Evolutionary conservation across 495 filamentous ascomycete species (phyloP).

Genomic region (Podospora conica): DNA sequence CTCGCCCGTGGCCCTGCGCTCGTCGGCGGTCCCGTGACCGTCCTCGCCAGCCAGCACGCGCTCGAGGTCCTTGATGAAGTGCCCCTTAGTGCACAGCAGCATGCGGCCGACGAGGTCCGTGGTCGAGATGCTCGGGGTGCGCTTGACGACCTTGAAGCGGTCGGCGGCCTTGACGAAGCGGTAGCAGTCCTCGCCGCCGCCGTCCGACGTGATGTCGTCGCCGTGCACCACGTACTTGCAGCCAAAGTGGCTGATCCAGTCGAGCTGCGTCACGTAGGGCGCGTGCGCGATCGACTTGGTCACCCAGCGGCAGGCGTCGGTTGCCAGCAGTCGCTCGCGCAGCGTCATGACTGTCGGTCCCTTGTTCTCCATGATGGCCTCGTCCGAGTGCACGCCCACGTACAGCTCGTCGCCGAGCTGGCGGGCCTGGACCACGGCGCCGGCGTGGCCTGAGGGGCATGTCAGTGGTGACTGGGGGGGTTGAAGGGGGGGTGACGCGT

Average conservation of each 20-base stretch:
- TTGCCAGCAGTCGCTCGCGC: conserved; percentile 83
- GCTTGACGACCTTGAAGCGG: conserved; percentile 87
- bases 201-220: conserved; percentile 94
- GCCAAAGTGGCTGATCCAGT: conserved; percentile 91
- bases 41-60: conserved; percentile 62
- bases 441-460: conserved; percentile 68
- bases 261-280: conserved; percentile 89
- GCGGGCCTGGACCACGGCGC: conserved; percentile 78
- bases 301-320: conserved; percentile 92
- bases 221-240: conserved; percentile 95
- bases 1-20: conserved; percentile 53
- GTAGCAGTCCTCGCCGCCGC: conserved; percentile 90
- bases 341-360: conserved; percentile 96
- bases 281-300: conserved; percentile 75
- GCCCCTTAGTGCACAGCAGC: conserved; percentile 83
- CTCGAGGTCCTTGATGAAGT: conserved; percentile 75
- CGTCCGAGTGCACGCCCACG: conserved; percentile 91
- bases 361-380: conserved; percentile 92
- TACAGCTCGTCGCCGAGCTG: conserved; percentile 76
- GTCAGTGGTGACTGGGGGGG: background rate
- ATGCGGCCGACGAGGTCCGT: conserved; percentile 96
- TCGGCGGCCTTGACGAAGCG: conserved; percentile 88
- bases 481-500: conserved; percentile 4
- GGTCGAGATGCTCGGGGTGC: conserved; percentile 94
- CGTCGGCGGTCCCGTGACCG: conserved; percentile 60